Percentiles rank a stretch among this genome's conserved stretches.
phyloP scores from a whole-genome alignment of 1,284 basidiomycete genomes.

The Chalciporus sp. region DNA sequence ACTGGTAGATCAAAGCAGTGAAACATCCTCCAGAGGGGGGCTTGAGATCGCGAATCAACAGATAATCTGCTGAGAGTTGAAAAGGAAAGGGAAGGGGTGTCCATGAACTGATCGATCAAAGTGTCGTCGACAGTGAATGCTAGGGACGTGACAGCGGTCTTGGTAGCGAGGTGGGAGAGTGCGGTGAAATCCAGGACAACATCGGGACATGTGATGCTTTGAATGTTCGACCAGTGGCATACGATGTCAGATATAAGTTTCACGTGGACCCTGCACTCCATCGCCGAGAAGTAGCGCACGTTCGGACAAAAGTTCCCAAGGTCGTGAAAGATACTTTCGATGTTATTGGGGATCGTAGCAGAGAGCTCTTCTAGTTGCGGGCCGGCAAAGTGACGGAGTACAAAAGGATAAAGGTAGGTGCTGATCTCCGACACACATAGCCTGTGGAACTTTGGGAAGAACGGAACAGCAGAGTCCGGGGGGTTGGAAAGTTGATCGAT shows the following conservation, averaged over 20 bases:
- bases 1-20: background rate
- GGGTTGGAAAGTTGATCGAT: background rate
- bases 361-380: background rate
- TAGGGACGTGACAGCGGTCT: constrained; percentile 1
- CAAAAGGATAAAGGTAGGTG: background rate
- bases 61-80: background rate
- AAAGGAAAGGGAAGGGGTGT: background rate
- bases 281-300: background rate
- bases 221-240: constrained; percentile 12
- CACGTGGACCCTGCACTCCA: background rate
- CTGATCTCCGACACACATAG: background rate
- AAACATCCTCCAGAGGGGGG: constrained; percentile 5
- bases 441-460: background rate
- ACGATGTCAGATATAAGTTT: constrained; percentile 9
- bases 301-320: background rate
- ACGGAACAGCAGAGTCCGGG: background rate
- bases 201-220: background rate
- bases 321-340: background rate
- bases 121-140: background rate
- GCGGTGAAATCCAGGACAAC: background rate
- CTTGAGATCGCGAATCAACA: background rate
- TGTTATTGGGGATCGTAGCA: background rate
- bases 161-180: constrained; percentile 12
- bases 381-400: background rate
- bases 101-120: background rate